phyloP scores from a whole-genome alignment of 208 protist species.

The Perkinsela sp. region DNA sequence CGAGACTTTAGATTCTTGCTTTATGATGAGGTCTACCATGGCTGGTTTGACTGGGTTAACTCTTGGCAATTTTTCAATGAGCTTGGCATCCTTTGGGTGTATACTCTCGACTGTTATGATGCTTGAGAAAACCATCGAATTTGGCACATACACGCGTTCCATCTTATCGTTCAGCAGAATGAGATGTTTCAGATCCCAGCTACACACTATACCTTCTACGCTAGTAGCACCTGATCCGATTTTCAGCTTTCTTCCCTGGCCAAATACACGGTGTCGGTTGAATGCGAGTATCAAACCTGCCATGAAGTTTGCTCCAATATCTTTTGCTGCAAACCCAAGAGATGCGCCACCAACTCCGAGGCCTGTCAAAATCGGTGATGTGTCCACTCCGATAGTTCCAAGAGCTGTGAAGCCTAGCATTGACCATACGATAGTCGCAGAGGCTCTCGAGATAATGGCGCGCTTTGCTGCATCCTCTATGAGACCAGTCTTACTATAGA shows the following conservation, averaged over 20 bases:
- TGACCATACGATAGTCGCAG: conserved; percentile 17
- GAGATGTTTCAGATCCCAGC: background rate
- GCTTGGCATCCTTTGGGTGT: too few relatives aligned
- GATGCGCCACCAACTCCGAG: conserved; percentile 40
- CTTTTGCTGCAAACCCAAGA: conserved; percentile 43
- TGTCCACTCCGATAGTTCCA: conserved; percentile 34
- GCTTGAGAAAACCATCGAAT: background rate
- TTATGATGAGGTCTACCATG: too few relatives aligned
- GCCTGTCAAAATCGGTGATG: conserved; percentile 26
- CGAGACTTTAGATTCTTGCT: too few relatives aligned
- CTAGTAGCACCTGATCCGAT: background rate
- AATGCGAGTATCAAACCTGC: conserved; percentile 24
- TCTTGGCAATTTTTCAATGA: too few relatives aligned
- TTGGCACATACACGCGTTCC: conserved; percentile 1
- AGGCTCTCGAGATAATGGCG: conserved; percentile 26
- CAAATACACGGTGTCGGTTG: background rate
- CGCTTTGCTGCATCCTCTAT: conserved; percentile 29
- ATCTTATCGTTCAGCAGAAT: background rate
- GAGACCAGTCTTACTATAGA: conserved; percentile 24
- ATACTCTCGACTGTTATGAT: background rate
- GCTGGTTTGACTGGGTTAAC: too few relatives aligned
- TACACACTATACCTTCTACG: background rate
- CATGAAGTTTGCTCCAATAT: conserved; percentile 47
- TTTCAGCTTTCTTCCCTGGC: background rate
- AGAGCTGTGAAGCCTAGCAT: conserved; percentile 20